These are phyloP conservation scores for Hibiscus trionum DNA, from an alignment of 345 rosid genomes.

Conservation along the genomic window DNA sequence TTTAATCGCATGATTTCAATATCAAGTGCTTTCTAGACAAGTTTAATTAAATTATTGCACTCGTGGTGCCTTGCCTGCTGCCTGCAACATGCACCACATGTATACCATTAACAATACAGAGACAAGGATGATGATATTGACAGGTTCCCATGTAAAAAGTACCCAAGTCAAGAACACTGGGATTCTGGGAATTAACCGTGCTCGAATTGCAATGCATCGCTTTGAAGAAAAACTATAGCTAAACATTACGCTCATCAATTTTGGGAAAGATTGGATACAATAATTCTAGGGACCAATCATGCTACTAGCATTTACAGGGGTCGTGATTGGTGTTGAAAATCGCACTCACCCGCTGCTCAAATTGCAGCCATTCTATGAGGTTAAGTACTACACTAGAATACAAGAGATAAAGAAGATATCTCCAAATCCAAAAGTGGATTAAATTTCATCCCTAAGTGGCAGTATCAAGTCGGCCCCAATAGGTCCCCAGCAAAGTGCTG, in stretches of 20 bases:
- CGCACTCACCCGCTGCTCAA: not conserved
- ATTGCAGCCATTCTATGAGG: not conserved
- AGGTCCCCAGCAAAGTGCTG: not conserved
- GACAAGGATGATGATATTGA: not conserved
- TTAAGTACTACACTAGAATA: not conserved
- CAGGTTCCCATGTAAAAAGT: slow-evolving; percentile 12
- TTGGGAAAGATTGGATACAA: not conserved
- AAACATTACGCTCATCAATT: not conserved
- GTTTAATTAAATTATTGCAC: not conserved
- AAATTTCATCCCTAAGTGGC: not conserved
- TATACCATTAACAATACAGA: not conserved
- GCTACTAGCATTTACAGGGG: not conserved
- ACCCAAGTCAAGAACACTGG: not conserved
- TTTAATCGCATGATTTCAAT: not conserved
- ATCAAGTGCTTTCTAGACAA: not conserved
- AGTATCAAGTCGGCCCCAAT: not conserved
- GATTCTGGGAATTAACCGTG: not conserved
- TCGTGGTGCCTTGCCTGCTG: not conserved
- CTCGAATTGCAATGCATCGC: not conserved
- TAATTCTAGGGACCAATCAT: not conserved
- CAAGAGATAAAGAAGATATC: not conserved
- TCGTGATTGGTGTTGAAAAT: not conserved
- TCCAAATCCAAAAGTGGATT: not conserved
- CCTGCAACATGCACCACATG: too few relatives aligned
- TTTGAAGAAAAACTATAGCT: too few relatives aligned